Conservation (phyloP, 148 eudicot genomes). For the Nepenthes gracilis region DNA sequence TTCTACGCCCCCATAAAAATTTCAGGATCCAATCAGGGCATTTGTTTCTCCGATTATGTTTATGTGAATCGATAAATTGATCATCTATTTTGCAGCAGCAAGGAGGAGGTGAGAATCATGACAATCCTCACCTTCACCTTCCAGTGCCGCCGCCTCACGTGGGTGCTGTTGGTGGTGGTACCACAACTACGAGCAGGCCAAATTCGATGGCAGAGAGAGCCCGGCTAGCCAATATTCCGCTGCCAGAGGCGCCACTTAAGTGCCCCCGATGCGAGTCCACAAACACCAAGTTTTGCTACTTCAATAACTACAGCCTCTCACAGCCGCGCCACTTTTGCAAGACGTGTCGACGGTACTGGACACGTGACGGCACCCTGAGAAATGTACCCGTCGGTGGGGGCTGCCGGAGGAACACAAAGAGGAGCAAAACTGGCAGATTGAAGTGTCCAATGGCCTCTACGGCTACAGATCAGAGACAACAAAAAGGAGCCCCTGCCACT, state of each 20-base stretch:
- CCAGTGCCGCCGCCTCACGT: background rate
- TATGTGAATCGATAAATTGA: background rate
- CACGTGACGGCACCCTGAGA: constrained; percentile 51
- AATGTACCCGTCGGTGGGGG: constrained; percentile 74
- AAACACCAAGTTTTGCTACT: constrained; percentile 68
- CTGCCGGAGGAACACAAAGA: constrained; percentile 44
- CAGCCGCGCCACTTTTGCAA: constrained; percentile 76
- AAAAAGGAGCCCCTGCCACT: constrained; percentile 1
- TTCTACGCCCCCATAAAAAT: too few species aligned
- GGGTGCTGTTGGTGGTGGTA: constrained; percentile 11
- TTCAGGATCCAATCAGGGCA: background rate
- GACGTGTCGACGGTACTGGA: constrained; percentile 67
- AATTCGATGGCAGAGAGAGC: constrained; percentile 70
- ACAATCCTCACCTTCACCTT: constrained; percentile 18
- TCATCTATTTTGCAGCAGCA: constrained; percentile 8
- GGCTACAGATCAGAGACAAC: background rate
- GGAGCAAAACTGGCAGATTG: constrained; percentile 18
- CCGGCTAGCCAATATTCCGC: constrained; percentile 42
- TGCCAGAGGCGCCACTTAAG: constrained; percentile 49
- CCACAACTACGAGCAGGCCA: constrained; percentile 13
- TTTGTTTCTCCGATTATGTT: background rate
- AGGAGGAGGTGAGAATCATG: constrained; percentile 17
- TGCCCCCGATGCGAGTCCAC: constrained; percentile 72
- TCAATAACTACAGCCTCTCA: constrained; percentile 56
- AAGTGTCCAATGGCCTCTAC: constrained; percentile 15